Evolutionary conservation across 176 grass and related monocot genomes (phyloP).

Genomic region (Guadua angustifolia): DNA sequence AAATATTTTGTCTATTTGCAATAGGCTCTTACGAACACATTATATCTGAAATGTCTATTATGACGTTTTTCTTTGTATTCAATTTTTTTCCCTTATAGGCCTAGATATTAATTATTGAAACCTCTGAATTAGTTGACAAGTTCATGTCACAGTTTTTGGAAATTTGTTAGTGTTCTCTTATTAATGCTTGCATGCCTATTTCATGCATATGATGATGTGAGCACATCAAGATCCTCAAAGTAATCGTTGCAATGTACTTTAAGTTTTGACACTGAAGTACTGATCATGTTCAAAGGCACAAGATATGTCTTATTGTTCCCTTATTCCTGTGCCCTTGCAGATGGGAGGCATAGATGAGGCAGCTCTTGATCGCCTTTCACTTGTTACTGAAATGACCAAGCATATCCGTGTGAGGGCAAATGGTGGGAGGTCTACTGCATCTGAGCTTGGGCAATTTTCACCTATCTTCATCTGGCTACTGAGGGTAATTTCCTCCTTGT

Average conservation of each 20-base stretch:
- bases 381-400: slow-evolving; percentile 92
- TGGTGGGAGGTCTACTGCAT: slow-evolving; percentile 60
- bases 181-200: not conserved
- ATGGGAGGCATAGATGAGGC: slow-evolving; percentile 90
- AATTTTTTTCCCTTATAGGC: not conserved
- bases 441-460: slow-evolving; percentile 80
- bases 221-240: not conserved
- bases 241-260: not conserved
- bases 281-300: slow-evolving; percentile 8
- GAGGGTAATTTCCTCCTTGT: slow-evolving; percentile 53
- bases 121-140: not conserved
- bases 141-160: not conserved
- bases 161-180: not conserved
- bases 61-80: not conserved
- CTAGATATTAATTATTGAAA: not conserved
- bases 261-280: not conserved
- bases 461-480: slow-evolving; percentile 78
- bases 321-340: slow-evolving; percentile 39
- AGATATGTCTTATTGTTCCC: slow-evolving; percentile 14
- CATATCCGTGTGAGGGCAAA: slow-evolving; percentile 77
- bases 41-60: not conserved
- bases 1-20: not conserved
- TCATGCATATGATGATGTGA: slow-evolving; percentile 15
- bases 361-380: slow-evolving; percentile 75
- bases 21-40: not conserved